These are phyloP conservation scores for Berkeleyomyces rouxiae DNA, from an alignment of 2,329 filamentous ascomycete species.

Conservation along the genomic window DNA sequence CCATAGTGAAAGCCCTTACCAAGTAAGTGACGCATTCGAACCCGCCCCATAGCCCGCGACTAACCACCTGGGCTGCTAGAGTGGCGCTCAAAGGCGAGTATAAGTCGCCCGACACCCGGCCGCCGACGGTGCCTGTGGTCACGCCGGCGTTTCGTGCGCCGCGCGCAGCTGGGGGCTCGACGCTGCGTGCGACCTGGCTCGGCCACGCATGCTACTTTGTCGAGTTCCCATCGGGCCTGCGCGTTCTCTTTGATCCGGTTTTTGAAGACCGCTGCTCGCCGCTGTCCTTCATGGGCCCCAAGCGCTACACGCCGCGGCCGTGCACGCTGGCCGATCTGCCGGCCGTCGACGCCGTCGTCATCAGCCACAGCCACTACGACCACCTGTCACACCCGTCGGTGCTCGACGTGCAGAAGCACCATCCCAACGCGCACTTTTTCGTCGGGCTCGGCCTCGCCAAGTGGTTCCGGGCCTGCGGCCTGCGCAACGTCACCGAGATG, in stretches of 20 bases:
- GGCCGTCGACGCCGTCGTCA: constrained; percentile 57
- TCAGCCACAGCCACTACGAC: constrained; percentile 87
- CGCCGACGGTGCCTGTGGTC: constrained; percentile 48
- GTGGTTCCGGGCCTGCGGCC: constrained; percentile 60
- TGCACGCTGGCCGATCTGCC: constrained; percentile 68
- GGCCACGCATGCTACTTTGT: constrained; percentile 89
- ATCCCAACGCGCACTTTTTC: constrained; percentile 74
- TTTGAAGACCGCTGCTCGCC: constrained; percentile 80
- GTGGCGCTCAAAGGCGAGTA: constrained; percentile 26
- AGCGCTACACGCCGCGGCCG: constrained; percentile 61
- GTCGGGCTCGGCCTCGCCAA: constrained; percentile 66
- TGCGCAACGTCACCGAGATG: constrained; percentile 67
- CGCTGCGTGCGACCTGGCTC: constrained; percentile 78
- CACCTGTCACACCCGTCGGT: constrained; percentile 69
- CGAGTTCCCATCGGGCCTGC: constrained; percentile 71
- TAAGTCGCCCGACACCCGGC: constrained; percentile 40
- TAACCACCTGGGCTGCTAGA: constrained; percentile 16
- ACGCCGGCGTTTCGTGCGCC: constrained; percentile 49
- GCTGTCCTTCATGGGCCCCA: constrained; percentile 50
- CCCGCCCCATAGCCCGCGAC: neutral
- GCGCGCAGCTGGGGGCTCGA: constrained; percentile 26
- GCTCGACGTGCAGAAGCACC: constrained; percentile 48
- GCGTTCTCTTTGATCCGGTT: constrained; percentile 85
- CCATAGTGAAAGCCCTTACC: neutral
- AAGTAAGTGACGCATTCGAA: constrained; percentile 10